Evolutionary conservation across 2,329 filamentous ascomycete genomes (phyloP).

Genomic region (Colletotrichum sp.): DNA sequence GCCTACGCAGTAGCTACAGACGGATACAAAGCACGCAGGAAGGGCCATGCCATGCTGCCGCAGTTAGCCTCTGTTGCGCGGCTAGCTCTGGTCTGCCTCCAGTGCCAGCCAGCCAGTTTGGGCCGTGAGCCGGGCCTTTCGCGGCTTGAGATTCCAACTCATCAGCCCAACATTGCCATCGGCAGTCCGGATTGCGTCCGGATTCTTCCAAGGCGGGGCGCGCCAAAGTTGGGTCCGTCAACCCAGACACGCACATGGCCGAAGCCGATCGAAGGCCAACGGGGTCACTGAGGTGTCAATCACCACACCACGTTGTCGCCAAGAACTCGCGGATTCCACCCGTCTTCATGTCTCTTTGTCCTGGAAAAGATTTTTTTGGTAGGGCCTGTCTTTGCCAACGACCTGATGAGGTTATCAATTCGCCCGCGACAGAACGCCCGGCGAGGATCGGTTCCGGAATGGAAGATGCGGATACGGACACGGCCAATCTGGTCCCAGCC

Average conservation of each 20-base stretch:
- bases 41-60: not conserved
- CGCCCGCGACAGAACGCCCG: not conserved
- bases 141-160: not conserved
- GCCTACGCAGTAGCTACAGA: not conserved
- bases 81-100: not conserved
- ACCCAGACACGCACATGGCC: not conserved
- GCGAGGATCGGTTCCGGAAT: not conserved
- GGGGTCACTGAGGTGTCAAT: not conserved
- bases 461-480: not conserved
- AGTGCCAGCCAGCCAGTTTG: not conserved
- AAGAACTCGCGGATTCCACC: not conserved
- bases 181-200: not conserved
- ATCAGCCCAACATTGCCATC: not conserved
- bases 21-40: not conserved
- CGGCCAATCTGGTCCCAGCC: slow-evolving; percentile 4
- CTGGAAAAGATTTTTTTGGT: not conserved
- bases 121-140: not conserved
- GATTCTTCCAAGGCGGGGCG: not conserved
- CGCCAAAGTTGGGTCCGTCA: not conserved
- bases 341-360: not conserved
- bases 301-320: slow-evolving; percentile 10
- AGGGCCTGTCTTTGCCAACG: not conserved
- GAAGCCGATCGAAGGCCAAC: slow-evolving; percentile 9
- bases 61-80: not conserved
- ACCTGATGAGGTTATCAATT: not conserved